Conservation (phyloP, 805 yeast species). For the Pichia manshurica region DNA sequence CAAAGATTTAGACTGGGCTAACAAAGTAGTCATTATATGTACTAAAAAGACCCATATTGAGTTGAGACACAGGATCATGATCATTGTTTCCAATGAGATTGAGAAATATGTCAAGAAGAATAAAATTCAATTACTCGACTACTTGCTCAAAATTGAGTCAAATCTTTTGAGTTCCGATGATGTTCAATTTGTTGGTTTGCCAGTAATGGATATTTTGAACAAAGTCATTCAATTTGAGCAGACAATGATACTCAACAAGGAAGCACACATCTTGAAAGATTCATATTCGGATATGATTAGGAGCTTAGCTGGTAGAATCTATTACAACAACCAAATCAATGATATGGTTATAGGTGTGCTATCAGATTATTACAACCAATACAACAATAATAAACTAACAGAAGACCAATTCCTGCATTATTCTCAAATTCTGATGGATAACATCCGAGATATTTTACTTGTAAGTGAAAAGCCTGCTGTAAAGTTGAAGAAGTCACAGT, state of each 20-base stretch:
- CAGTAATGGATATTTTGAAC: constrained; percentile 73
- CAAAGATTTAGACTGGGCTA: constrained; percentile 42
- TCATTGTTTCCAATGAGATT: constrained; percentile 44
- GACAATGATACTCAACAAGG: constrained; percentile 22
- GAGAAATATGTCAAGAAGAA: constrained; percentile 17
- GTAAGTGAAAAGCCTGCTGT: constrained; percentile 27
- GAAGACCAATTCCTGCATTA: constrained; percentile 15
- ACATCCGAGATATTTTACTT: constrained; percentile 25
- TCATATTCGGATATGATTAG: constrained; percentile 53
- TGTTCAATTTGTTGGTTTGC: constrained; percentile 80
- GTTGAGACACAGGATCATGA: constrained; percentile 25
- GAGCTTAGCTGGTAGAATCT: constrained; percentile 68
- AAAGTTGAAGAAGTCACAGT: constrained; percentile 36
- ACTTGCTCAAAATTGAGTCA: constrained; percentile 23
- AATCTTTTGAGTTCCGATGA: constrained; percentile 62
- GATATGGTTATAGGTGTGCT: constrained; percentile 74
- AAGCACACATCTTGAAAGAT: constrained; percentile 31
- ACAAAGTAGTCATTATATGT: constrained; percentile 53
- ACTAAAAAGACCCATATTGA: constrained; percentile 62
- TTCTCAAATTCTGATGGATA: constrained; percentile 20
- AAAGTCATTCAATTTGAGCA: constrained; percentile 48
- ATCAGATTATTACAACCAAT: constrained; percentile 34
- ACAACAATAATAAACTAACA: constrained; percentile 14
- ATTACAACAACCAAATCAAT: constrained; percentile 79
- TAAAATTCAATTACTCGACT: constrained; percentile 15